Conservation (phyloP, 805 yeast genomes). For the Suhomyces pyralidae region DNA sequence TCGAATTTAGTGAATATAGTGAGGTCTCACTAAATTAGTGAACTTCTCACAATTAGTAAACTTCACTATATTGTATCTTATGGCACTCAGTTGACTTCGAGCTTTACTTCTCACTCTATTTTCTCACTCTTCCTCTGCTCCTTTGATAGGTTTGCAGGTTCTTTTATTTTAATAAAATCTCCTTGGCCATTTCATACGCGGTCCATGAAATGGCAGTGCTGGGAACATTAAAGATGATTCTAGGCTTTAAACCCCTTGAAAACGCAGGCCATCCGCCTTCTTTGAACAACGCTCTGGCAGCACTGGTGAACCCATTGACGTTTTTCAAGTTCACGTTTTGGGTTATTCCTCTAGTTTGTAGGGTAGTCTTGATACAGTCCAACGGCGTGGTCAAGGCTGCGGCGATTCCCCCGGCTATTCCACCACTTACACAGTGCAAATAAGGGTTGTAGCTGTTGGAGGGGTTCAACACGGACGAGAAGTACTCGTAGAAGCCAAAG, state of each 20-base stretch:
- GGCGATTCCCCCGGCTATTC: slow-evolving; percentile 90
- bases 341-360: slow-evolving; percentile 74
- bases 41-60: no score
- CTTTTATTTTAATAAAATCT: slow-evolving; percentile 36
- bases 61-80: no score
- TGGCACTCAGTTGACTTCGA: no score
- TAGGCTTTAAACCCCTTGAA: slow-evolving; percentile 80
- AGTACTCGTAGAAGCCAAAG: slow-evolving; percentile 86
- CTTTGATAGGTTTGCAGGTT: no score
- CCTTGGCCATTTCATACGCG: slow-evolving; percentile 95
- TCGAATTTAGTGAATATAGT: no score
- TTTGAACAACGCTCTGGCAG: slow-evolving; percentile 63
- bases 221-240: slow-evolving; percentile 90
- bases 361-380: slow-evolving; percentile 87
- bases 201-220: slow-evolving; percentile 98
- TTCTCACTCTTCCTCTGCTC: no score
- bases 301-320: slow-evolving; percentile 66
- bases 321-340: slow-evolving; percentile 46
- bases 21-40: no score
- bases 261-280: slow-evolving; percentile 67
- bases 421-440: slow-evolving; percentile 89
- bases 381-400: slow-evolving; percentile 94
- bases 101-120: no score
- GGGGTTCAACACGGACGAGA: slow-evolving; percentile 79
- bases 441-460: slow-evolving; percentile 77